Evolutionary conservation across 2,329 filamentous ascomycete species (phyloP).

Genomic region (Arthrocladium fulminans): DNA sequence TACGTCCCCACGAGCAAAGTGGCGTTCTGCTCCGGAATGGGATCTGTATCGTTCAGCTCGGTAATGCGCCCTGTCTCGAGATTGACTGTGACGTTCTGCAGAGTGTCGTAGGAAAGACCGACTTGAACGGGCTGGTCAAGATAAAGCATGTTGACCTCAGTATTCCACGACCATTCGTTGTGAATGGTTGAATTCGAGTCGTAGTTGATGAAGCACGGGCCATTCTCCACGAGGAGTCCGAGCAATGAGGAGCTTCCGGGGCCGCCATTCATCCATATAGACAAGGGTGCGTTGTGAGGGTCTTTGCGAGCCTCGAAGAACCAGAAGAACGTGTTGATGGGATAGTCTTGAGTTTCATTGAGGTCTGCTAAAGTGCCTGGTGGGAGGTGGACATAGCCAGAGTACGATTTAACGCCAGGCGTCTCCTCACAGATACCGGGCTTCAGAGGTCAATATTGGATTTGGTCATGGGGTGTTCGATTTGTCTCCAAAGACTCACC

Average conservation of each 20-base stretch:
- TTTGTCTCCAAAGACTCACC: slow-evolving; percentile 29
- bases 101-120: slow-evolving; percentile 47
- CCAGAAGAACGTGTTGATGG: slow-evolving; percentile 58
- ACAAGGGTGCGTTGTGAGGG: slow-evolving; percentile 47
- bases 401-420: slow-evolving; percentile 46
- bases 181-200: slow-evolving; percentile 43
- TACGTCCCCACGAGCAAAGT: slow-evolving; percentile 47
- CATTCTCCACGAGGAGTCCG: slow-evolving; percentile 42
- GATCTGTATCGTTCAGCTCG: slow-evolving; percentile 17
- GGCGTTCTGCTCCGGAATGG: slow-evolving; percentile 37
- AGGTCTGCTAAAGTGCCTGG: slow-evolving; percentile 32
- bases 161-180: slow-evolving; percentile 57
- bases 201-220: slow-evolving; percentile 45
- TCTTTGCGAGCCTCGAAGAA: slow-evolving; percentile 52
- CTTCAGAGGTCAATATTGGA: slow-evolving; percentile 21
- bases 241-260: slow-evolving; percentile 53
- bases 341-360: slow-evolving; percentile 33
- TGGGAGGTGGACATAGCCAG: slow-evolving; percentile 51
- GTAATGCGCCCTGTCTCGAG: slow-evolving; percentile 9
- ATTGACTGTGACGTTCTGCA: slow-evolving; percentile 32
- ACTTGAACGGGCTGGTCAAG: slow-evolving; percentile 57
- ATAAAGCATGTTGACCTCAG: slow-evolving; percentile 58
- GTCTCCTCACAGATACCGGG: slow-evolving; percentile 49
- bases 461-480: not conserved
- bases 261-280: slow-evolving; percentile 55